Base-by-base conservation (phyloP, 768 basidiomycete genomes). In the Thelephora ganbajun region DNA sequence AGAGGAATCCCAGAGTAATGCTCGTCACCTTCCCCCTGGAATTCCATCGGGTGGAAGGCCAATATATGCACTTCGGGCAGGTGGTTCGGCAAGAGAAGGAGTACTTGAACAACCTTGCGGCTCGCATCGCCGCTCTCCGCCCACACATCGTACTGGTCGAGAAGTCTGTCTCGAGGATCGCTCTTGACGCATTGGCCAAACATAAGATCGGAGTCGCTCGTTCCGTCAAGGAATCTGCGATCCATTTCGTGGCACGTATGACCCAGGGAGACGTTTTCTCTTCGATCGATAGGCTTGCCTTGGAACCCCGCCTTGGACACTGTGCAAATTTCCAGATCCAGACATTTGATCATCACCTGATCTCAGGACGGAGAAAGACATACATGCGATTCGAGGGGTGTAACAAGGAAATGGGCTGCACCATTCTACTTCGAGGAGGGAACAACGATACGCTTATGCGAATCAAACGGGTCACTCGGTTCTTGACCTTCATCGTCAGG, bases 341-440 rank as follows among this genome's bases (percentile, higher is more conserved):
- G 62, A 96, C 96, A 0, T 97, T 85, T 60, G 94, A 97, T 53
- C 93, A 99, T 62, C 73, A 78, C 11, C 70, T 93, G 35, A 99
- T 98, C 36, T 91, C 93, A n/a, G 92, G 91, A 16, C 76, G 75
- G 14, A 74, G 96, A 48, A 99, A 99, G 69, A 90, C 94, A 0
- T 86, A 90, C 59, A 92, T 99, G 90, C 83, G 96, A 1, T 98
- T 99, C 57, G 96, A 99, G 63, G 94, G 94, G 1, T 96, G 93
- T 57, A 84, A 77, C 58, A 76, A 77, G 44, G 89, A 96, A 52
- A 84, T 89, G 75, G 93, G 93, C 0, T 97, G 92, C 54, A 98
- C 96, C 2, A 83, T 99, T 54, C 72, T 98, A 35, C 63, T 99
- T 42, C 76, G 96, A 37, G 96, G 96, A 9, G 92, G 78, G 3